Evolutionary conservation across 2,329 filamentous ascomycete species (phyloP), one percentile per base, ranked within the genome.

Genomic region (Calonectria hongkongensis): DNA sequence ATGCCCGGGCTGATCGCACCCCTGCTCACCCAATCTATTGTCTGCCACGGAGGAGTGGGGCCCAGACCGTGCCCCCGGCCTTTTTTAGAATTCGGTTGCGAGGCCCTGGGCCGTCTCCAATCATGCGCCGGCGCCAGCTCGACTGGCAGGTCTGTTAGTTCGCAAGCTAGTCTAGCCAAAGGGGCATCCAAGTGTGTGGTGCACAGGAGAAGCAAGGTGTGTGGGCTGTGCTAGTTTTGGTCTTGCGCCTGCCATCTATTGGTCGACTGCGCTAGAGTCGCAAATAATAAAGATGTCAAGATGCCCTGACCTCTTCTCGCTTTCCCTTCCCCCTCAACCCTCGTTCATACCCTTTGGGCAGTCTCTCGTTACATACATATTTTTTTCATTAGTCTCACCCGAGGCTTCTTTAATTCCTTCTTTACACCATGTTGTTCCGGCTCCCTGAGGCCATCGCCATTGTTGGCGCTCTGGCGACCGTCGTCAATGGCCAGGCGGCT

Each of bases 21-120:
- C 47, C 16, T 51, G 30, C 25, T 51, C 10, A 25, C 10, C 16
- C 63, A 66, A 36, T 43, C 45, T 48, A 51, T 54, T 48, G 33
- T 6, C 36, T n/a, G 30, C 13, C 43, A 36, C 33, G 10, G 33
- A 36, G 33, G 41, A 51, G 33, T 27, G 48, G 63, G 48, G 48
- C 47, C 63, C 28, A 66, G 64, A 56, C 64, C 64, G 41, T 36
- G 48, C 60, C 41, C 43, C 43, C 28, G 60, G 36, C 41, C 65
- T 67, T 58, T 67, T 67, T 67, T 67, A 60, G 54, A 60, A 60
- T 60, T 60, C 54, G 54, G 54, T 60, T 60, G 54, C 54, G 54
- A 60, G 54, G 39, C 30, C 54, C 39, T 60, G 33, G 21, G 21
- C 54, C 54, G 30, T n/a, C 33, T 41, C 54, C 54, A 60, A 60